These are phyloP conservation scores for Eragrostis curvula DNA, from an alignment of 176 grass and related monocot species.

Conservation along the genomic window DNA sequence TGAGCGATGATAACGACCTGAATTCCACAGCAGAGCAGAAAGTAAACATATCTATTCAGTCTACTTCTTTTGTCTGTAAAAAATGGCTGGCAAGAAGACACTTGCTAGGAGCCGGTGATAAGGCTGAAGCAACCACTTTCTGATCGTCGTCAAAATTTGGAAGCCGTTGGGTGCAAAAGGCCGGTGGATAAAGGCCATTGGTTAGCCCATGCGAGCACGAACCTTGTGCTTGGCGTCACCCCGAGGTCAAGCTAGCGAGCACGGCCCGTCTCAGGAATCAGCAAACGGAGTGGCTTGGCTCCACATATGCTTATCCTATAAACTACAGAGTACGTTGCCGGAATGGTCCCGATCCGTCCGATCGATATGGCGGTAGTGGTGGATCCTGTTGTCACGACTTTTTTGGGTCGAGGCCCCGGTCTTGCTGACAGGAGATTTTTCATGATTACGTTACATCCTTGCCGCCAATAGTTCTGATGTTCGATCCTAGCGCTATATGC, in stretches of 20 bases:
- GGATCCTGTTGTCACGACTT: too few relatives aligned
- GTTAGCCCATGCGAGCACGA: not conserved
- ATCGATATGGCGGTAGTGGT: not conserved
- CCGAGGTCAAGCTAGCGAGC: not conserved
- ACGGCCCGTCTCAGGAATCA: not conserved
- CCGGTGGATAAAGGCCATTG: not conserved
- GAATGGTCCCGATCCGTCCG: constrained; percentile 10
- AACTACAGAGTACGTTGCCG: not conserved
- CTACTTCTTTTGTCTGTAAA: not conserved
- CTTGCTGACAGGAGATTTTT: too few relatives aligned
- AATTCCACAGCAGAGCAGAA: not conserved
- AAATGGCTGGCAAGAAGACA: not conserved
- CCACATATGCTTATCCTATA: not conserved
- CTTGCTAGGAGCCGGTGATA: not conserved
- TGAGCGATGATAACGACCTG: not conserved
- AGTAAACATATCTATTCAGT: not conserved
- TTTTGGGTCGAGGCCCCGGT: too few relatives aligned
- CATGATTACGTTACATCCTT: too few relatives aligned
- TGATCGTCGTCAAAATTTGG: not conserved
- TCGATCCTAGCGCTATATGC: too few relatives aligned
- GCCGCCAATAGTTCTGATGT: too few relatives aligned
- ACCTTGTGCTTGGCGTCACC: not conserved
- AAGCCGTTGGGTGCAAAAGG: not conserved
- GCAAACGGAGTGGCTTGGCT: not conserved
- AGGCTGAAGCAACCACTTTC: not conserved